A percentile compares a stretch with the other conserved stretches of the same genome.
These are phyloP conservation scores for Wickerhamiella bombiphila DNA, from an alignment of 805 yeast genomes.

Conservation along the genomic window DNA sequence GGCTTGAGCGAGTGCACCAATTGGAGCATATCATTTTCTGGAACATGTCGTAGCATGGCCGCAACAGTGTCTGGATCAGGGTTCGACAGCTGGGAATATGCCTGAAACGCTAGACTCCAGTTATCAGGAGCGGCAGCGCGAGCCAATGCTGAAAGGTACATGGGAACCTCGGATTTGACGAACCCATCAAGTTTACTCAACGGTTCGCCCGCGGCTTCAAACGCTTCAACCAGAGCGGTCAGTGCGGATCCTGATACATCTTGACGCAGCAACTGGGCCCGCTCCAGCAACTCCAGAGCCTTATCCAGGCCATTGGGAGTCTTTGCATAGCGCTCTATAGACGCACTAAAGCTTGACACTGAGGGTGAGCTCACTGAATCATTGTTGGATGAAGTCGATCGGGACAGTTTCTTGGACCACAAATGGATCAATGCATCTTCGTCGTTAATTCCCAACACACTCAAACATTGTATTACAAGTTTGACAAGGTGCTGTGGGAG, in stretches of 20 bases:
- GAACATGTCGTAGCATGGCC: neutral
- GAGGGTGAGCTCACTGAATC: neutral
- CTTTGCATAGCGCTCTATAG: constrained; percentile 11
- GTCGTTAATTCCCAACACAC: constrained; percentile 10
- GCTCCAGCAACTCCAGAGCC: constrained; percentile 11
- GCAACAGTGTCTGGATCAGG: neutral
- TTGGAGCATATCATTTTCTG: constrained; percentile 15
- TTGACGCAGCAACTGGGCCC: constrained; percentile 5
- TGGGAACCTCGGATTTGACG: constrained; percentile 1
- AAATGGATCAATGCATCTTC: neutral
- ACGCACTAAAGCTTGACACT: constrained; percentile 1
- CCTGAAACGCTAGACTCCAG: neutral
- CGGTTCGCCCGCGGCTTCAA: neutral
- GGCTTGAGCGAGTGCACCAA: constrained; percentile 5
- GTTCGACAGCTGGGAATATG: neutral
- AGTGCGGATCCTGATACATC: constrained; percentile 8
- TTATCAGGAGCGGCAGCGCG: neutral
- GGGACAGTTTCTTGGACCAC: neutral
- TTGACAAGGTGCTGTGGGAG: constrained; percentile 17
- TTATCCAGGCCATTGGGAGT: constrained; percentile 13
- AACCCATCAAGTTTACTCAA: constrained; percentile 6
- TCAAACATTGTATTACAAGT: constrained; percentile 13
- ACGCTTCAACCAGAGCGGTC: constrained; percentile 7
- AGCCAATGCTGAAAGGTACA: neutral
- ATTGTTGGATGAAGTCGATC: neutral